A percentile compares a stretch with the other conserved stretches of the same genome.
Conservation (phyloP, 73 alveolate genomes). For the Blepharisma stoltei region DNA sequence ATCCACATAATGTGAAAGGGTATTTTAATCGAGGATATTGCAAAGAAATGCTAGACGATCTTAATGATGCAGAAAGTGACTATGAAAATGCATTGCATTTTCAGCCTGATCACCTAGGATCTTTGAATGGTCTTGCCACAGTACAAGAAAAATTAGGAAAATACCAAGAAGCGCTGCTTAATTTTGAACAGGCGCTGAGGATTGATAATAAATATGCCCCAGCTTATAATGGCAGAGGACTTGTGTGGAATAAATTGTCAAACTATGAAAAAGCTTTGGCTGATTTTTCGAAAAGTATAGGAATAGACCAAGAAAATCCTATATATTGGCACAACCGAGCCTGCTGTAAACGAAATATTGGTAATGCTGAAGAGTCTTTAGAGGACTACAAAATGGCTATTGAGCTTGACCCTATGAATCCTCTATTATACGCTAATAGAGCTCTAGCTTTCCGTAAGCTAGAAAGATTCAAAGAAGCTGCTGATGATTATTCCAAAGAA, state of each 20-base stretch:
- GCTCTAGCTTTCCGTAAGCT: slow-evolving; percentile 91
- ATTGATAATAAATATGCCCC: slow-evolving; percentile 78
- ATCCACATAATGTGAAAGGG: slow-evolving; percentile 86
- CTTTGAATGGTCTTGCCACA: slow-evolving; percentile 91
- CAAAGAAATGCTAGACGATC: slow-evolving; percentile 86
- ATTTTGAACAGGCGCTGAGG: slow-evolving; percentile 47
- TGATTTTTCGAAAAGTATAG: slow-evolving; percentile 77
- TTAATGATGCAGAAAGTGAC: slow-evolving; percentile 90
- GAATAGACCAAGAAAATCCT: slow-evolving; percentile 69
- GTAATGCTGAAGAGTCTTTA: slow-evolving; percentile 57
- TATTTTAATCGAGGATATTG: slow-evolving; percentile 94
- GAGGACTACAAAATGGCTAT: slow-evolving; percentile 91
- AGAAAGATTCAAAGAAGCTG: slow-evolving; percentile 89
- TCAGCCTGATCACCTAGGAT: slow-evolving; percentile 74
- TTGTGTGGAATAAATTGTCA: slow-evolving; percentile 79
- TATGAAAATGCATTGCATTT: slow-evolving; percentile 52
- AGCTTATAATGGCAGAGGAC: slow-evolving; percentile 85
- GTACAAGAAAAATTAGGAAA: slow-evolving; percentile 80
- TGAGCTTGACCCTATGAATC: slow-evolving; percentile 81
- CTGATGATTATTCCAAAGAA: slow-evolving; percentile 82
- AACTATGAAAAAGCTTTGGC: slow-evolving; percentile 83
- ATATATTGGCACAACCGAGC: slow-evolving; percentile 93
- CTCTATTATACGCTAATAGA: slow-evolving; percentile 87
- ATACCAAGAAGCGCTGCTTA: slow-evolving; percentile 34
- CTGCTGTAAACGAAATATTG: slow-evolving; percentile 85